Percentiles rank a stretch among this genome's conserved stretches.
phyloP scores from a whole-genome alignment of 495 filamentous ascomycete genomes.

The Astrothelium macrocarpum region DNA sequence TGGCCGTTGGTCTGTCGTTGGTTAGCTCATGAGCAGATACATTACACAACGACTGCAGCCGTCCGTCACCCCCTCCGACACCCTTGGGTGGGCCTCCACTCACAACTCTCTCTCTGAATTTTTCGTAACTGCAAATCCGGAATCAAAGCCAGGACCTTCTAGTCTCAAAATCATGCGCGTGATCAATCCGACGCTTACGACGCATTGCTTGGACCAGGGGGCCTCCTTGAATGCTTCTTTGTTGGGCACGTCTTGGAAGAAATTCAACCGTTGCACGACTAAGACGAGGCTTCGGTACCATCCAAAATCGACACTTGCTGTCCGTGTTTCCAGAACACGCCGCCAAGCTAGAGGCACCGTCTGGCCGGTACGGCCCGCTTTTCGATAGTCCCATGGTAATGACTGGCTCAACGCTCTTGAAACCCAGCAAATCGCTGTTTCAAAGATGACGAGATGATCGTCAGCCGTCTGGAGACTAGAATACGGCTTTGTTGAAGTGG shows the following conservation, averaged over 20 bases:
- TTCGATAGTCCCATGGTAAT: neutral
- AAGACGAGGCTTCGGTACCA: neutral
- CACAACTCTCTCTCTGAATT: neutral
- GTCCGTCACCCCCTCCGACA: neutral
- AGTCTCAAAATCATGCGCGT: conserved; percentile 5
- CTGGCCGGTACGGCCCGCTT: conserved; percentile 1
- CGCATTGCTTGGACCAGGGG: neutral
- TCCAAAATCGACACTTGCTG: conserved; percentile 1
- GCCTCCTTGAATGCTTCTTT: neutral
- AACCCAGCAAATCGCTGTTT: neutral
- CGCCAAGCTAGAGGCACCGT: neutral
- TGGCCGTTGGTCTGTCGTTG: neutral
- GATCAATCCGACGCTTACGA: conserved; percentile 4
- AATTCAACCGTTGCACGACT: neutral
- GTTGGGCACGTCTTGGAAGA: neutral
- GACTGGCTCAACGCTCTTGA: conserved; percentile 5
- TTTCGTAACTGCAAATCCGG: neutral
- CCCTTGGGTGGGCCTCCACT: neutral
- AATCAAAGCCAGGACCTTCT: neutral
- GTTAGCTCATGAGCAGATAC: neutral
- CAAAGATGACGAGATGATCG: neutral
- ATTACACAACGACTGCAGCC: neutral
- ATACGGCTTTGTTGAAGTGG: neutral
- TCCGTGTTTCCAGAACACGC: conserved; percentile 3
- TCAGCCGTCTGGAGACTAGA: neutral